Evolutionary conservation across 208 protist species (phyloP).

Genomic region (Herpetomonas tarakana): DNA sequence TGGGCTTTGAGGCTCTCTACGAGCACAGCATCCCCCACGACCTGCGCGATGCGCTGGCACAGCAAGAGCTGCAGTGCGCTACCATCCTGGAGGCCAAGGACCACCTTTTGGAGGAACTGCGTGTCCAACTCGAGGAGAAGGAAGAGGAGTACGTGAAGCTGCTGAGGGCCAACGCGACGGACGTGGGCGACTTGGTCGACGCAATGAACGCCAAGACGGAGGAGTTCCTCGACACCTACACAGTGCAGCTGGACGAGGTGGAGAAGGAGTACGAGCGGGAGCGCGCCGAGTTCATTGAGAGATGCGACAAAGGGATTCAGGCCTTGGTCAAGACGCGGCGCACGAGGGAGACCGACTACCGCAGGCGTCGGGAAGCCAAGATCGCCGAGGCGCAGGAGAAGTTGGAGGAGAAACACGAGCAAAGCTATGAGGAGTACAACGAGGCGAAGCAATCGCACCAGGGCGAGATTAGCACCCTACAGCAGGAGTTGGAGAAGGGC

Average conservation of each 20-base stretch:
- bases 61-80: conserved; percentile 74
- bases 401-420: conserved; percentile 77
- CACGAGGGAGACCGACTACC: conserved; percentile 87
- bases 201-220: conserved; percentile 87
- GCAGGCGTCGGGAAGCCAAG: conserved; percentile 72
- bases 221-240: conserved; percentile 73
- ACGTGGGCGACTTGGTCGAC: conserved; percentile 79
- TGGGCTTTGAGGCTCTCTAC: conserved; percentile 90
- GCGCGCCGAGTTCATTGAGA: conserved; percentile 65
- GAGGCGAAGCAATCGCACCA: conserved; percentile 68
- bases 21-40: conserved; percentile 83
- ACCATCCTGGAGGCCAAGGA: conserved; percentile 86
- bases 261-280: conserved; percentile 88
- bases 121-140: conserved; percentile 73
- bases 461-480: conserved; percentile 89
- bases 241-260: conserved; percentile 75
- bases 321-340: conserved; percentile 86
- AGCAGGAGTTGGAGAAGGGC: conserved; percentile 94
- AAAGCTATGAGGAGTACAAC: conserved; percentile 84
- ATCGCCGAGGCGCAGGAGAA: conserved; percentile 78
- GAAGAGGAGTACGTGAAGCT: conserved; percentile 92
- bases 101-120: conserved; percentile 78
- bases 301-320: conserved; percentile 79
- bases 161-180: conserved; percentile 71
- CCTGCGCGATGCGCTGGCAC: conserved; percentile 67